Evolutionary conservation across 352 stramenopile genomes (phyloP), one percentile per base, ranked within the genome.

Genomic region (Pythium oligandrum): DNA sequence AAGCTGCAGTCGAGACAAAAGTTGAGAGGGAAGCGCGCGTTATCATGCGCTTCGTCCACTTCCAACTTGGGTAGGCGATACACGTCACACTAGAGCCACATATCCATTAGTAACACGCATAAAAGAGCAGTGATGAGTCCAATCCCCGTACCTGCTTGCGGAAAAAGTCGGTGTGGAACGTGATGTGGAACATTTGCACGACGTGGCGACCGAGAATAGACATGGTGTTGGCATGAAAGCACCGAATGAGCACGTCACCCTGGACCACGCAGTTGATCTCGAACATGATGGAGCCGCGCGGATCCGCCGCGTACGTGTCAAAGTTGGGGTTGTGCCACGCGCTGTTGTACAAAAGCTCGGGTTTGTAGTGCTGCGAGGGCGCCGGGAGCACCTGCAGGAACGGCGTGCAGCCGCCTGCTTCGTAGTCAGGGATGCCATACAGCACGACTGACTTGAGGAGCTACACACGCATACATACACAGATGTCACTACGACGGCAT

Each of bases 131-230:
- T 33, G 30, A 55, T 35, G 3, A 10, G 26, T 6, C 37, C 40
- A n/a, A 26, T 26, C 17, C 17, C 17, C 17, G 17, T 70, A 89
- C 78, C 40, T 80, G 65, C 46, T 83, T 81, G 50, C 79, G 78
- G 44, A 90, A 78, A 55, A 91, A 90, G 46, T 89, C 81, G 2
- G 83, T 93, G 56, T 90, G 83, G 52, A 93, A 88, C 9, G 78
- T 90, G 44, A 93, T 82, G 66, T 93, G 83, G 61, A 90, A 91
- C 74, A 93, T 88, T 54, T 88, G 85, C 43, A 84, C 72, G 51
- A 90, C 80, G 64, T 90, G 75, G 58, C 87, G 89, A 33, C 80
- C 80, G 42, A 90, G 57, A 48, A 91, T 86, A 33, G 82, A 78
- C 32, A 67, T 75, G 40, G 68, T 73, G 43, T 86, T 91, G 11